Evolutionary conservation across 805 yeast species (phyloP).

Genomic region (Suhomyces tanzawaensis): DNA sequence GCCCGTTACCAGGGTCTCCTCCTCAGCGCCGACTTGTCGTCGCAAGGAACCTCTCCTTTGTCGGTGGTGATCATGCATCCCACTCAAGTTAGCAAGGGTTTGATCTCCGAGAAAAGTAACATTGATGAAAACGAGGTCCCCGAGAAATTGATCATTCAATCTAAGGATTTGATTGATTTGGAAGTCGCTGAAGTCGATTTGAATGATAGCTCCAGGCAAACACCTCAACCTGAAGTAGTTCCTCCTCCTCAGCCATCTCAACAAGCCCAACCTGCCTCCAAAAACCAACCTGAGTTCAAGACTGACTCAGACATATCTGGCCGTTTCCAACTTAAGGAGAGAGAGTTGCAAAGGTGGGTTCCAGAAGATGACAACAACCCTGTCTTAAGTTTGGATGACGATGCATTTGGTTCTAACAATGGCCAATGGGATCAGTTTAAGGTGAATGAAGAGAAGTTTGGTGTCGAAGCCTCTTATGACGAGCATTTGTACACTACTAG

Average conservation of each 20-base stretch:
- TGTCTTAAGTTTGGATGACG: constrained; percentile 37
- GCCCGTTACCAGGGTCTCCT: constrained; percentile 58
- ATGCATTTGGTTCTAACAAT: constrained; percentile 12
- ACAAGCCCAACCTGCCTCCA: constrained; percentile 3
- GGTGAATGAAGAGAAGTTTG: constrained; percentile 85
- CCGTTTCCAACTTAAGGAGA: constrained; percentile 45
- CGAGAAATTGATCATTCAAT: constrained; percentile 43
- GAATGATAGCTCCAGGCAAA: constrained; percentile 4
- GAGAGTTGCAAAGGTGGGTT: constrained; percentile 81
- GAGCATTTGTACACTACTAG: constrained; percentile 86
- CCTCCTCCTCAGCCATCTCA: background rate
- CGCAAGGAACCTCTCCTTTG: constrained; percentile 39
- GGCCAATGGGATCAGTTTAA: constrained; percentile 90
- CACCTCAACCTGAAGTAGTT: background rate
- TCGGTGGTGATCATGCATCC: constrained; percentile 59
- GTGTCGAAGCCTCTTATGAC: constrained; percentile 79
- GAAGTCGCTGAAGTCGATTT: constrained; percentile 43
- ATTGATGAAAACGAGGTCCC: constrained; percentile 32
- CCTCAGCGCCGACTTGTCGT: constrained; percentile 42
- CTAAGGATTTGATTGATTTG: constrained; percentile 51
- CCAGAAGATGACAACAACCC: constrained; percentile 57
- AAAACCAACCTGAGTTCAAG: no score
- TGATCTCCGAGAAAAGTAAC: constrained; percentile 25
- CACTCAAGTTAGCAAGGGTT: constrained; percentile 28
- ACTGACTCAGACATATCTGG: constrained; percentile 86